Conservation (phyloP, 176 grass and related monocot species). For the Zoysia japonica region DNA sequence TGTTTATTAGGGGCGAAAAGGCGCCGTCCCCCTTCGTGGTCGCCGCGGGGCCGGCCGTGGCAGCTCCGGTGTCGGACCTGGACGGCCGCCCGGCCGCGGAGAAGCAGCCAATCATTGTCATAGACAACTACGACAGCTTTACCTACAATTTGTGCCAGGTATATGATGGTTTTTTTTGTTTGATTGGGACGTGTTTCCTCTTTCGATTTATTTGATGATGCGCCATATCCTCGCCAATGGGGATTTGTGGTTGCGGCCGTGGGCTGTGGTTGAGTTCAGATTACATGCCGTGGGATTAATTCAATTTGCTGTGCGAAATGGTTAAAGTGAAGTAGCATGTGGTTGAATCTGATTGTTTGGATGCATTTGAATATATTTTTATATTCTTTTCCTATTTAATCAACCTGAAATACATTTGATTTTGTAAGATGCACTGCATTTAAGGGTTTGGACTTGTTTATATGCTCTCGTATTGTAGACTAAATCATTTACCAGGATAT, state of each 20-base stretch:
- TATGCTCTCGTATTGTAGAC: background rate
- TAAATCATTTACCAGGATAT: background rate
- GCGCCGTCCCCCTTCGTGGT: background rate
- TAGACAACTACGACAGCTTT: conserved; percentile 97
- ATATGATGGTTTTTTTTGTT: conserved; percentile 9
- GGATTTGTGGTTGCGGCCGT: background rate
- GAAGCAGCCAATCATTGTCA: conserved; percentile 79
- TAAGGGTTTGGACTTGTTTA: background rate
- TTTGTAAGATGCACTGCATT: conserved; percentile 1
- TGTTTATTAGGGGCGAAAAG: conserved; percentile 13
- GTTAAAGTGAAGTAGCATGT: background rate
- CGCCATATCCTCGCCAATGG: background rate
- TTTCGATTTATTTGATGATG: background rate
- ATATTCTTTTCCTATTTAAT: background rate
- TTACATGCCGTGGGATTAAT: background rate
- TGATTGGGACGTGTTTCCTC: background rate
- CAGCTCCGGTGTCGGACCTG: conserved; percentile 29
- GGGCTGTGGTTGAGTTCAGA: background rate
- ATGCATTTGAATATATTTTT: background rate
- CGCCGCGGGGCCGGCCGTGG: conserved; percentile 23
- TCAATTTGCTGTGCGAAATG: background rate
- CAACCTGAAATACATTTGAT: background rate
- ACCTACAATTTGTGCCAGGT: conserved; percentile 99
- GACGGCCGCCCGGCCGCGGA: conserved; percentile 25
- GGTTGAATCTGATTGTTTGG: background rate